Base-by-base conservation (phyloP, 345 rosid genomes). In the Eucalyptus decipiens region DNA sequence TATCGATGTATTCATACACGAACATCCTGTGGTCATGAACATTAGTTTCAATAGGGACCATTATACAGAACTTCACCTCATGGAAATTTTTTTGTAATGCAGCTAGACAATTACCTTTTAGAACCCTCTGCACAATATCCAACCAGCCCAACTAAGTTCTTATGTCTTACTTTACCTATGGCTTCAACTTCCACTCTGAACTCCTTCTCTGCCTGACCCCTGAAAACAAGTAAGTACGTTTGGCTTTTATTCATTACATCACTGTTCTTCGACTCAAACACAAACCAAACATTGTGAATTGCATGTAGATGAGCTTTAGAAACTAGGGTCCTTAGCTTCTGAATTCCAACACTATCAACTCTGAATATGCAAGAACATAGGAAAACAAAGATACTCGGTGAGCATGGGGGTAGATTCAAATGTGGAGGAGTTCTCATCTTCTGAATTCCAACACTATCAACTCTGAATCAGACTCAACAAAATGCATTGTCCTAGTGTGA, bases 131-230 rank as follows among this genome's bases (percentile, higher is more conserved):
- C 98, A 86, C 99, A 97, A 91, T 97, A 97, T 8, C 99, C 99
- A 90, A 97, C 90, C 21, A 97, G 93, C 89, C 99, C 97, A 88
- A 97, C 99, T 93, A 97, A 95, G 92, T 97, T 96, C 94, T 97
- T 97, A 42, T 97, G 99, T 92, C 96, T 96, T 86, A 97, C 99
- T 95, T 96, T 97, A 48, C 99, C 99, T 76, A 97, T 97, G 89
- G 98, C 98, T 93, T 96, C 98, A 58, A 97, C 99, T 91, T 97
- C 99, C 89, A 96, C 97, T 92, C 92, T 96, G 94, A 97, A 97
- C 93, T 97, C 99, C 95, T 94, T 97, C 93, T 95, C 99, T 6
- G 99, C 99, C 90, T 97, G 99, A 32, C 99, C 98, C 93, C 99
- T 97, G 86, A 83, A 37, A 90, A 87, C 12, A 89, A 87, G 88